Conservation (phyloP, 2,329 filamentous ascomycete genomes). For the Paradendryphiella salina region DNA sequence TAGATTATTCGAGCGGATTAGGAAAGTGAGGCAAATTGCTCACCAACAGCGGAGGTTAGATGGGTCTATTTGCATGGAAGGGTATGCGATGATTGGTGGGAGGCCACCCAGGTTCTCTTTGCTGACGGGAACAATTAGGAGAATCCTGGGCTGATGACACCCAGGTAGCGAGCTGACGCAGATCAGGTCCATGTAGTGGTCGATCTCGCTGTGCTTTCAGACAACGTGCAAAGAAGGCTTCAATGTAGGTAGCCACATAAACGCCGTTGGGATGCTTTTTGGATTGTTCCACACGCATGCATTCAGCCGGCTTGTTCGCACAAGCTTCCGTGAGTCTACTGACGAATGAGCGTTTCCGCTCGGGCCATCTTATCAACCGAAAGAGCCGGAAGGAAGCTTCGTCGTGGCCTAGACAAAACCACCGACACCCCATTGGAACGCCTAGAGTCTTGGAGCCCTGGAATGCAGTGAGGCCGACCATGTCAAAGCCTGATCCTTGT, state of each 20-base stretch:
- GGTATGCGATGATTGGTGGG: background rate
- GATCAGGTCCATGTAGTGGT: background rate
- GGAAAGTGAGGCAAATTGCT: constrained; percentile 1
- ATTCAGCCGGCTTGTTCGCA: constrained; percentile 2
- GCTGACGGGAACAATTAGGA: background rate
- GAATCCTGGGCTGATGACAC: constrained; percentile 1
- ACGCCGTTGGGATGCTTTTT: background rate
- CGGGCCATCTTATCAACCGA: constrained; percentile 11
- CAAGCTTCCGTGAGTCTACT: constrained; percentile 1
- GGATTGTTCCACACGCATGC: background rate
- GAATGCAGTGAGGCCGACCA: constrained; percentile 1
- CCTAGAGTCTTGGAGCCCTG: constrained; percentile 1
- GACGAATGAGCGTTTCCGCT: background rate
- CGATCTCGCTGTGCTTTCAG: background rate
- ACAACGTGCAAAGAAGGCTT: background rate
- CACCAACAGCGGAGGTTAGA: constrained; percentile 2
- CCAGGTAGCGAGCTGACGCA: constrained; percentile 2
- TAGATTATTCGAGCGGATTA: constrained; percentile 6
- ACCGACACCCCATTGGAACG: constrained; percentile 6
- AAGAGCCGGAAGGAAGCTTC: constrained; percentile 4
- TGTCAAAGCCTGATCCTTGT: constrained; percentile 7
- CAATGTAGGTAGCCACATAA: background rate
- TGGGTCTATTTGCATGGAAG: background rate
- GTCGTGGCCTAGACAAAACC: constrained; percentile 9
- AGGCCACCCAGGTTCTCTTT: background rate